Base-by-base conservation (phyloP, 2,329 filamentous ascomycete species). In the Colletotrichum musae region DNA sequence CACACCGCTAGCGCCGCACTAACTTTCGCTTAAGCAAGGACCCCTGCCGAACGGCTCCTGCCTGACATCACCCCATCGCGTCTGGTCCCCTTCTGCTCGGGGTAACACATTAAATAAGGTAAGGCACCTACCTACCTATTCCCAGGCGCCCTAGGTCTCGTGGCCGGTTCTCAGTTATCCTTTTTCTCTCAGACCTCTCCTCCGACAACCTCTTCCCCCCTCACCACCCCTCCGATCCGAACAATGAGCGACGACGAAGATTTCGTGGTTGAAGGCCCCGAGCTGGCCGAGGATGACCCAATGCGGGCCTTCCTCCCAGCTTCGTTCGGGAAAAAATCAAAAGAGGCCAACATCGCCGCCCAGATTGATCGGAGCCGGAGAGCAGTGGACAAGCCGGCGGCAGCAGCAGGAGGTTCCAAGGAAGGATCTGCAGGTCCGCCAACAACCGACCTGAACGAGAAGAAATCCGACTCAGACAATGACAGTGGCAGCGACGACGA, bases 321-420 rank as follows among this genome's bases (percentile, higher is more conserved):
- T 2, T 89, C 93, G 0, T 98, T 98, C 78, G 95, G 95, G 60
- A 97, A 95, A 79, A 92, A 93, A 78, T 87, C 90, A 45, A 91
- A 89, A 74, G 89, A 91, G 72, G 85, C 93, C 74, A 90, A 97
- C 80, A 86, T 95, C 72, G 88, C 90, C 61, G 91, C 91, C 65
- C 95, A 97, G 81, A 92, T 98, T 73, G 91, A 95, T 75, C 89
- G 90, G 74, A 93, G 91, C 74, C 93, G 92, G 77, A 87, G 95
- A 77, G 80, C 82, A 59, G 83, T 85, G 48, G 80, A 82, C 61
- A 78, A 78, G 77, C 72, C 78, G 54, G 74, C 77, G 51, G 47
- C 32, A 2, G 32, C 32, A 36, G 32, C 45, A 45, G 66, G 52
- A 18, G 64, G 78, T 72, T 57, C 58, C 58, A 62, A 76, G 82